Conservation (phyloP, 1,139 yeast genomes). For the Yarrowia galli region DNA sequence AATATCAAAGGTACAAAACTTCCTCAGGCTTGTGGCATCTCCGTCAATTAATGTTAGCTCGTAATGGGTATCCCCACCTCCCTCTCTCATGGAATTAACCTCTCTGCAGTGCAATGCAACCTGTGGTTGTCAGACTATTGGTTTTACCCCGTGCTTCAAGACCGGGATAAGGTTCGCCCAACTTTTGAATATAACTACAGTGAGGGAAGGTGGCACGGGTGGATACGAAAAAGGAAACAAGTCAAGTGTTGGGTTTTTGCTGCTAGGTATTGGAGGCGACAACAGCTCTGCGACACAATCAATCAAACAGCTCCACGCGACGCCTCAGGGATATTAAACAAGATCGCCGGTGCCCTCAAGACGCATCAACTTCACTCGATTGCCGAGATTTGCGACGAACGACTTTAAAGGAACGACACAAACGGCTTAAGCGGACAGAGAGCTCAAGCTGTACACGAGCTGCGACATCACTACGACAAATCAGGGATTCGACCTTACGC, state of each 20-base stretch:
- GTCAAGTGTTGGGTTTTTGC: background rate
- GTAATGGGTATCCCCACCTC: conserved; percentile 8
- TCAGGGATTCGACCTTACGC: background rate
- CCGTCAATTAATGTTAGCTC: background rate
- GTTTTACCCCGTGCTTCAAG: conserved; percentile 34
- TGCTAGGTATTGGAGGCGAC: background rate
- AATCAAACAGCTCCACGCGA: background rate
- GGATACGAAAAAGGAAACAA: conserved; percentile 16
- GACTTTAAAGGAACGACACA: background rate
- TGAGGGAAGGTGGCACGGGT: conserved; percentile 26
- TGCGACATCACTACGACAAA: background rate
- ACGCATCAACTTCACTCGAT: background rate
- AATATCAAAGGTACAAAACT: background rate
- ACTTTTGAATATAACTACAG: conserved; percentile 21
- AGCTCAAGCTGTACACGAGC: background rate
- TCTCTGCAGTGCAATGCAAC: conserved; percentile 36
- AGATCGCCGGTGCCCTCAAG: background rate
- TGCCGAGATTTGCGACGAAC: conserved; percentile 2
- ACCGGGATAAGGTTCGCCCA: conserved; percentile 16
- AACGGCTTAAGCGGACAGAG: background rate
- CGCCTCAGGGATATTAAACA: background rate
- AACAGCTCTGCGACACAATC: background rate
- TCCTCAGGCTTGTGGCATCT: background rate
- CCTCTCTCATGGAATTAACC: conserved; percentile 22
- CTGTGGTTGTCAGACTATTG: conserved; percentile 28